Base-by-base conservation (phyloP, 1,284 basidiomycete species). In the Amylostereum chailletii region DNA sequence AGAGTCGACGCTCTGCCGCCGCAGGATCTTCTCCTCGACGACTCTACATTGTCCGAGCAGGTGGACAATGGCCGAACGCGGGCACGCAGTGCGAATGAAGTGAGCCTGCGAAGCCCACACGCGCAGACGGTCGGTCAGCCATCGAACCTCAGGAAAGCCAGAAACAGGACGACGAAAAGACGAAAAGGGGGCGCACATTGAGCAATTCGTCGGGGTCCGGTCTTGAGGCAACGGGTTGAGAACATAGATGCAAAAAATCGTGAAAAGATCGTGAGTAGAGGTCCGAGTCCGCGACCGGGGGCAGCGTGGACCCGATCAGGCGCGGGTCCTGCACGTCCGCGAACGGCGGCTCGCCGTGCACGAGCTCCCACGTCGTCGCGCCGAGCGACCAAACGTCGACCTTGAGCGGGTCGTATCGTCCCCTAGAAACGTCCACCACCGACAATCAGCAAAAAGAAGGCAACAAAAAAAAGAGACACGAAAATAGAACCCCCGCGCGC, bases 311-410 rank as follows among this genome's bases (percentile, higher is more conserved):
- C 5, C 70, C 72, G 7, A 85, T 61, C 44, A 76, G 69, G 10
- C 60, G 59, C 4, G 67, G 54, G 51, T 72, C 68, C 47, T 78
- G 71, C 1, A 76, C 67, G 51, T 79, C 75, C 3, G 76, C 71
- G 60, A 90, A 90, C 0, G 87, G 87, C 5, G 87, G 87, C 48
- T 77, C 70, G 11, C 79, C 75, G 60, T 89, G 75, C 0, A 83
- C 83, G 63, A 86, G 75, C 61, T 90, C 87, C 87, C 87, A 90
- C 0, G 85, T 72, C 0, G 87, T 90, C 2, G 87, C 87, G 2
- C 87, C 87, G 10, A 88, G 68, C 1, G 86, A 88, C 85, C 86
- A 90, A 1, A 85, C 72, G 54, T 90, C 87, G 45, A 87, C 79
- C 62, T 84, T 83, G 45, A 87, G 72, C 1, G 81, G 76, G 56